These are phyloP conservation scores for Phytophthora foliorum DNA, from an alignment of 352 stramenopile genomes.

Conservation along the genomic window DNA sequence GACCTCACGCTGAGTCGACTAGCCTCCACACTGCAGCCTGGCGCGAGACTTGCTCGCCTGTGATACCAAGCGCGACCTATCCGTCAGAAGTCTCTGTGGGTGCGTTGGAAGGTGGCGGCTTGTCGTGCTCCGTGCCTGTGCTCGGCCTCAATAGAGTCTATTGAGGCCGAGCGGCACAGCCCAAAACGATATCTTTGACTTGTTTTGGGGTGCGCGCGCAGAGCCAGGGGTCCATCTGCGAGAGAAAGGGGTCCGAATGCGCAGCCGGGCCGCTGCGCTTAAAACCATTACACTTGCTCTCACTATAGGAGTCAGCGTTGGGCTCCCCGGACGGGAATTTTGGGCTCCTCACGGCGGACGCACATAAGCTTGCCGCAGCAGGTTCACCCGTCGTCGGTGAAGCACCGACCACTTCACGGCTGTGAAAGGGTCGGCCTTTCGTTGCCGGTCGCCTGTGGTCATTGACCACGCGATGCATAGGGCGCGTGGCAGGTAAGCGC, in stretches of 20 bases:
- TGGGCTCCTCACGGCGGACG: slow-evolving; percentile 5
- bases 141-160: too few relatives aligned
- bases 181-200: slow-evolving; percentile 36
- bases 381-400: background rate
- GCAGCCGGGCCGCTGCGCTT: background rate
- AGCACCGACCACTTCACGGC: too few relatives aligned
- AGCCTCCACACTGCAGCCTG: too few relatives aligned
- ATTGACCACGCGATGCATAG: too few relatives aligned
- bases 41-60: too few relatives aligned
- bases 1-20: too few relatives aligned
- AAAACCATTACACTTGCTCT: background rate
- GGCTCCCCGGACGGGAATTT: slow-evolving; percentile 7
- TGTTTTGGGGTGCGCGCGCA: slow-evolving; percentile 26
- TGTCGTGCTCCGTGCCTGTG: too few relatives aligned
- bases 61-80: too few relatives aligned
- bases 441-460: too few relatives aligned
- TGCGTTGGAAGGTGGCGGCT: too few relatives aligned
- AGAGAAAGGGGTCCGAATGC: slow-evolving; percentile 33
- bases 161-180: background rate
- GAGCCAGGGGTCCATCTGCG: slow-evolving; percentile 23
- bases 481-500: background rate
- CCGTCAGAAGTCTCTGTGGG: too few relatives aligned
- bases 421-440: too few relatives aligned
- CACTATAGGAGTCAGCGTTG: slow-evolving; percentile 22
- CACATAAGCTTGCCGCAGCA: background rate